A percentile compares a stretch with the other conserved stretches of the same genome.
These are phyloP conservation scores for Aspergillus mulundensis DNA, from an alignment of 495 filamentous ascomycete species.

Conservation along the genomic window DNA sequence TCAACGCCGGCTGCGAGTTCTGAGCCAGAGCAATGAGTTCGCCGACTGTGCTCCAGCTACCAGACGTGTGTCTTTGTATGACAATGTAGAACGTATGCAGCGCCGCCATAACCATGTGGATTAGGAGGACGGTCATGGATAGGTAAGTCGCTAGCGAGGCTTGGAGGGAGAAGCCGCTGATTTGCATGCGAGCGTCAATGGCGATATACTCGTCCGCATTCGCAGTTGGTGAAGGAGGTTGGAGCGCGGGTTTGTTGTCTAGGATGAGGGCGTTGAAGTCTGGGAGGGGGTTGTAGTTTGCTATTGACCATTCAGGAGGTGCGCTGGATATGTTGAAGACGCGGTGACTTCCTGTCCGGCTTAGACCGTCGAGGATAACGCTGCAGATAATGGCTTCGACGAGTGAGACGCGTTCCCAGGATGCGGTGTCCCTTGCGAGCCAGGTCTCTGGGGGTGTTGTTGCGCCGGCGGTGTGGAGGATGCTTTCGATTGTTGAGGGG, in stretches of 20 bases:
- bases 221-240: neutral
- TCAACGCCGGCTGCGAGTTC: constrained; percentile 9
- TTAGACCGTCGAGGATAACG: constrained; percentile 15
- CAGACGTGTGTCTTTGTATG: constrained; percentile 4
- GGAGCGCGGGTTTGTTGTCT: neutral
- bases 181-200: neutral
- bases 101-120: neutral
- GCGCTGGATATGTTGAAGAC: constrained; percentile 10
- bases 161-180: constrained; percentile 12
- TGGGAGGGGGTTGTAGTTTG: constrained; percentile 1
- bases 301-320: constrained; percentile 5
- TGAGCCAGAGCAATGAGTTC: constrained; percentile 13
- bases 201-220: no score
- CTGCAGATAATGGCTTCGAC: constrained; percentile 14
- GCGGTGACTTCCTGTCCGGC: constrained; percentile 7
- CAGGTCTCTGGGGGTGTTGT: neutral
- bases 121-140: constrained; percentile 10
- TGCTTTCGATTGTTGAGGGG: constrained; percentile 17
- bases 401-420: neutral
- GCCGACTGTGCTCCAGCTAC: constrained; percentile 12
- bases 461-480: constrained; percentile 7
- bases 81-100: neutral
- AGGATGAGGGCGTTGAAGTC: constrained; percentile 4
- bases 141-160: constrained; percentile 9
- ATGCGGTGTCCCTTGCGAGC: neutral